Evolutionary conservation across 2,329 filamentous ascomycete genomes (phyloP), one percentile per base, ranked within the genome.

Genomic region (Calycina marina): DNA sequence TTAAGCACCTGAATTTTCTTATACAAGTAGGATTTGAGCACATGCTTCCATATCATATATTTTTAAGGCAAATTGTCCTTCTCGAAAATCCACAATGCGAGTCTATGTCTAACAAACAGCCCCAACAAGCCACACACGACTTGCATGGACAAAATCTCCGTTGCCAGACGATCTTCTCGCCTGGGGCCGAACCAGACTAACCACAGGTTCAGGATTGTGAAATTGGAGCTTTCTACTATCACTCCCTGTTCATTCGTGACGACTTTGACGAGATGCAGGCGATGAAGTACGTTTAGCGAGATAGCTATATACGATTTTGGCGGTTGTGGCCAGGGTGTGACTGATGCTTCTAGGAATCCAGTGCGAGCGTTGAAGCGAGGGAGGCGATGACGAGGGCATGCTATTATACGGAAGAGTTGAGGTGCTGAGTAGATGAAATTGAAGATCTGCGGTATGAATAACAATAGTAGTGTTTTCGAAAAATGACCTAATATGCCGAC

Each of bases 401-500:
- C 86, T 31, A 98, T 69, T 25, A 98, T 52, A 34, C 80, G 77
- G 55, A 94, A 93, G 30, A 98, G 67, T 54, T 98, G 90, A 4
- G 90, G 90, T 1, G 71, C 72, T 24, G 86, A 94, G 62, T 96
- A 98, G 43, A 88, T 52, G 53, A 96, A 96, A 62, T 98, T 98
- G 69, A 92, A 85, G 47, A 92, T 80, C 59, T 98, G 90, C 10
- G 90, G 90, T 24, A 93, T 67, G 45, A 98, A 78, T 6, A 98
- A 67, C 31, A 98, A 69, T 35, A 93, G 69, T 28, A 98, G 68
- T 1, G 90, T 98, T 61, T 98, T 98, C 62, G 82, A 92, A 61
- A 98, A 98, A 61, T 98, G 90, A 14, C 90, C 90, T 32, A 94
- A 68, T 50, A 98, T 96, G 41, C 84, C 85, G 43, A 96, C 90